Base-by-base conservation (phyloP, 2,329 filamentous ascomycete species). In the Fusarium sp. region DNA sequence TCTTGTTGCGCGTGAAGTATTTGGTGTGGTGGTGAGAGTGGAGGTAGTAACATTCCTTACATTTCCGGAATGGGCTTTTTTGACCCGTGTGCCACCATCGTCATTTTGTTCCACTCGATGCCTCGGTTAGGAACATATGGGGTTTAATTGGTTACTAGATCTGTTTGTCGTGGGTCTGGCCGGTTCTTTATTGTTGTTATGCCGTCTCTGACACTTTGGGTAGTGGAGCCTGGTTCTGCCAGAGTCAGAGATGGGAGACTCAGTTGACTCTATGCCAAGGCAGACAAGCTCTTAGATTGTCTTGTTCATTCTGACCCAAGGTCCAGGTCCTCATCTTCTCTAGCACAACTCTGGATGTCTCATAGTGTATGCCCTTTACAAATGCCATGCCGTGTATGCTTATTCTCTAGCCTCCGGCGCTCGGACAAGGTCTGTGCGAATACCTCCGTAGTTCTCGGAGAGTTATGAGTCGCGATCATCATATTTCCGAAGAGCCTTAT, bases 41-140 rank as follows among this genome's bases (percentile, higher is more conserved):
- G 46, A 39, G 37, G 39, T 30, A 2, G 25, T 10, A 13, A 19
- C 60, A 65, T 65, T 65, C 62, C 62, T 48, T 7, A 2, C 8
- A 26, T 18, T 28, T 23, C 53, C 41, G 42, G 53, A 60, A 46
- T 43, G 34, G 34, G 34, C 18, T 42, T 52, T 23, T 14, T 1
- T 16, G 10, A 23, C 26, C 48, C 23, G 41, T n/a, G 25, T 30
- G 42, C 62, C 34, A n/a, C 18, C 18, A 37, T 10, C 34, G 34
- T 37, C 34, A 37, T 37, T 12, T 37, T n/a, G 34, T n/a, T 6
- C 5, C 34, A 37, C 18, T 37, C 5, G 31, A 12, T 30, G 34
- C 34, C 6, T 37, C 34, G 34, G 10, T 37, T 37, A 37, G 18
- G 3, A 37, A 7, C 0, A n/a, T 12, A 0, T 37, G 10, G 18